These are phyloP conservation scores for Dryas drummondii DNA, from an alignment of 306 rosid genomes.

Conservation along the genomic window DNA sequence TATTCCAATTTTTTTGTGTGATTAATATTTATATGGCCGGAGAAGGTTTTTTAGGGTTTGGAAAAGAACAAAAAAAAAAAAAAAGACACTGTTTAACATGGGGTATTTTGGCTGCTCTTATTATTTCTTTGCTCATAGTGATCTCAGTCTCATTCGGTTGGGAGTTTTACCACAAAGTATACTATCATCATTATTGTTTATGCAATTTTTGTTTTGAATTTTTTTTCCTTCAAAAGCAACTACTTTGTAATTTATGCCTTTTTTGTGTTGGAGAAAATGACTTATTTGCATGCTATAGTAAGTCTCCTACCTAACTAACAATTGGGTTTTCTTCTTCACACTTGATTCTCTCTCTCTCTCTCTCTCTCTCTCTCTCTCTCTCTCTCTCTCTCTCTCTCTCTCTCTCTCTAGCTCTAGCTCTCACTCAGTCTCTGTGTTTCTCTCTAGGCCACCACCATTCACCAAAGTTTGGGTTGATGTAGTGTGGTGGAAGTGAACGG, in stretches of 20 bases:
- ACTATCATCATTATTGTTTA: conserved; percentile 61
- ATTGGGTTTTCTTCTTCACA: background rate
- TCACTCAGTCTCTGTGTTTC: background rate
- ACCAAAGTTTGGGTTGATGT: conserved; percentile 18
- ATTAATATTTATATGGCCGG: conserved; percentile 41
- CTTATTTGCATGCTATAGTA: conserved; percentile 34
- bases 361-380: conserved; percentile 15
- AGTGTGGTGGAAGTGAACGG: background rate
- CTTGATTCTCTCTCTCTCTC: conserved; percentile 15
- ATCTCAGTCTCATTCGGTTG: conserved; percentile 19
- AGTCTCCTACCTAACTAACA: conserved; percentile 61
- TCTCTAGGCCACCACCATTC: conserved; percentile 12
- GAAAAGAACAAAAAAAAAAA: conserved; percentile 7
- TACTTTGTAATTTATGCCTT: conserved; percentile 27
- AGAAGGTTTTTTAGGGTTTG: conserved; percentile 51
- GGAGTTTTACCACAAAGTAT: conserved; percentile 48
- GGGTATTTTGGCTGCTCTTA: conserved; percentile 27
- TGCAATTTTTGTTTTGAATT: conserved; percentile 24
- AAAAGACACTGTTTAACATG: conserved; percentile 47
- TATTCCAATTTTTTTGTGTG: conserved; percentile 55
- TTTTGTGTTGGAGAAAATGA: conserved; percentile 40
- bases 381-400: conserved; percentile 21
- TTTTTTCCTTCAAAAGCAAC: background rate
- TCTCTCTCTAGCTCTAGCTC: conserved; percentile 13
- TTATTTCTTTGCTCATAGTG: conserved; percentile 3